Conservation (phyloP, 108 stramenopile genomes). For the Nitzschia sp. region DNA sequence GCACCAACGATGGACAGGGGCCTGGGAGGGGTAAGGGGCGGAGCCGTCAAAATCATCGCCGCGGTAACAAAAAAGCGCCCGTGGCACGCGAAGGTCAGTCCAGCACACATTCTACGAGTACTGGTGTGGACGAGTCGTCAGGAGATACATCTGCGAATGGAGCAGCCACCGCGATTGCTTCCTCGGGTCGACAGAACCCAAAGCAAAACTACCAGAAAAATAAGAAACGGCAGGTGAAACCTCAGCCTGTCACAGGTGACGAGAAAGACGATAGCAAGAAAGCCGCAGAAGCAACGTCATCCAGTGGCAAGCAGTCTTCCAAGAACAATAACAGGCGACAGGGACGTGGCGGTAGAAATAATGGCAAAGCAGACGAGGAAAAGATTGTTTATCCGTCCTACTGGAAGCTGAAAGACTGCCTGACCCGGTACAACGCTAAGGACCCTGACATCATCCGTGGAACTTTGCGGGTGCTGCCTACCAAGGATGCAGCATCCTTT, state of each 20-base stretch:
- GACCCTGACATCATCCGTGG: conserved; percentile 68
- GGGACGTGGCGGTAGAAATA: not conserved
- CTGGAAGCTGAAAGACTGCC: conserved; percentile 34
- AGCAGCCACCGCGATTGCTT: not conserved
- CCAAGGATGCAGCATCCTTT: conserved; percentile 55
- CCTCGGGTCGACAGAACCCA: not conserved
- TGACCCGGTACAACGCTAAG: conserved; percentile 47
- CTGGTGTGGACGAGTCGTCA: no score
- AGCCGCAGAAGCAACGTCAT: no score
- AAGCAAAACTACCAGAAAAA: conserved; percentile 1
- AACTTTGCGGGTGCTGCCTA: conserved; percentile 58
- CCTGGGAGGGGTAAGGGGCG: no score
- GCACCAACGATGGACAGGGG: no score
- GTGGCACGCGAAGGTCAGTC: no score
- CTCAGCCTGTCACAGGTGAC: not conserved
- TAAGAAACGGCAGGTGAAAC: not conserved
- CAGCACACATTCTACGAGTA: no score
- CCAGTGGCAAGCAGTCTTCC: no score
- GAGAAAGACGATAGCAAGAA: not conserved
- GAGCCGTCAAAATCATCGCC: not conserved
- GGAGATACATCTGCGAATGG: no score
- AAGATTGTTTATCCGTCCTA: conserved; percentile 49
- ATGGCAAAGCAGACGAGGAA: not conserved
- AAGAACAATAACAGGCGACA: not conserved
- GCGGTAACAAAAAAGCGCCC: not conserved